Evolutionary conservation across 1,284 basidiomycete genomes (phyloP), one percentile per base, ranked within the genome.

Genomic region (Pseudozyma tsukubaensis): DNA sequence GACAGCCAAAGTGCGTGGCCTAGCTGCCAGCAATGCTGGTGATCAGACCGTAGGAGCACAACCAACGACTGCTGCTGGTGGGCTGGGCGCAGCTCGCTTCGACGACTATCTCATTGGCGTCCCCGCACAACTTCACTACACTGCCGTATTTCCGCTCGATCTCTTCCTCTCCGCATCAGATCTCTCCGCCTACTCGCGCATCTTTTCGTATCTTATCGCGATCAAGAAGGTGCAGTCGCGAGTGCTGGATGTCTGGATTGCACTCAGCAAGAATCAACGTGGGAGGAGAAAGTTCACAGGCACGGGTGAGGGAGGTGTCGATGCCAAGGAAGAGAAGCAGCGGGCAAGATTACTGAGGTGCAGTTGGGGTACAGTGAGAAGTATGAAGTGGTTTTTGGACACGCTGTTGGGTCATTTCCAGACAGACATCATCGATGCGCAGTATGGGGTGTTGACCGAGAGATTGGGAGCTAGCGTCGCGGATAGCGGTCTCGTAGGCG

Each of bases 331-430:
- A 74, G 86, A 91, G 45, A 88, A 89, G 48, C 70, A 67, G 7
- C 70, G 78, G 0, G 70, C 60, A 11, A 61, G 92, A 35, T 87
- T 94, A 18, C 86, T 93, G 51, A 87, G 93, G 59, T 90, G 89
- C 72, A 91, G 91, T 0, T 96, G 94, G 93, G 92, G 92, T 0
- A 88, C 92, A 16, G 90, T 94, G 16, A 86, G 92, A 68, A 89
- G 91, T 76, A 94, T 95, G 92, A 89, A 90, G 49, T 95, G 94
- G 92, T 94, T 94, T 83, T 86, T 96, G 60, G 94, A 94, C 79
- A 91, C 89, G 60, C 74, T 86, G 36, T 82, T 94, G 9, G 90
- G 90, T 8, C 78, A 79, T 43, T 78, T 79, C 36, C 92, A 94
- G 92, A 92, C 89, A 72, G 94, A 96, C 76, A 92, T 96, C 8